These are phyloP conservation scores for Botrytis fabae DNA, from an alignment of 2,329 filamentous ascomycete species.

Conservation along the genomic window DNA sequence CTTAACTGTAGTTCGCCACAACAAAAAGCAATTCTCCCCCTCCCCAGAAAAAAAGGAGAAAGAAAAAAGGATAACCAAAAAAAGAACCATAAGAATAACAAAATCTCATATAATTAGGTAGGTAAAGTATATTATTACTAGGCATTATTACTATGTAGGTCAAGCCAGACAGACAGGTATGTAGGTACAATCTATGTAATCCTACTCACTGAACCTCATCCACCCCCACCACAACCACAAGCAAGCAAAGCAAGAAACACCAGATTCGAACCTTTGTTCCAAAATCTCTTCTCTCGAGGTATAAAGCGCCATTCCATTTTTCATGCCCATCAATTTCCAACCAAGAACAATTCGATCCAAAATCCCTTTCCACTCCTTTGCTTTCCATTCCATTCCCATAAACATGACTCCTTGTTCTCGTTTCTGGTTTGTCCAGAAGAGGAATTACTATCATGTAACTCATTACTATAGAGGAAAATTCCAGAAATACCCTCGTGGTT, in stretches of 20 bases:
- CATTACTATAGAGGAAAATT: not conserved
- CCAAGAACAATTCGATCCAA: not conserved
- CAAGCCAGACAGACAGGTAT: not conserved
- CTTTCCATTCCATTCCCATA: not conserved
- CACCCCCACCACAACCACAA: not conserved
- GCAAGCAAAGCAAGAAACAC: not conserved
- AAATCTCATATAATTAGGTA: not conserved
- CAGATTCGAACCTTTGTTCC: not conserved
- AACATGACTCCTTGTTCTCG: not conserved
- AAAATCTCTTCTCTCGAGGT: not conserved
- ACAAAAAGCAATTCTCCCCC: no score
- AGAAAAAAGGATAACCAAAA: no score
- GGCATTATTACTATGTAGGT: not conserved
- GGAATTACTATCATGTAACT: not conserved
- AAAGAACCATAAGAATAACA: no score
- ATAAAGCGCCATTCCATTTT: not conserved
- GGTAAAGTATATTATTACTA: not conserved
- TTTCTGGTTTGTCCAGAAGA: not conserved
- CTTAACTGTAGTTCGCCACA: no score
- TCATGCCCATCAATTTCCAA: not conserved
- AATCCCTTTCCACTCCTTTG: not conserved
- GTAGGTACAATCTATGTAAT: not conserved
- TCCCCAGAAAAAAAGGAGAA: no score
- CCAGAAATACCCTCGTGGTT: not conserved
- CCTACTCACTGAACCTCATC: not conserved